phyloP scores from a whole-genome alignment of 2,329 filamentous ascomycete species.

The Penicillium corylophilum region DNA sequence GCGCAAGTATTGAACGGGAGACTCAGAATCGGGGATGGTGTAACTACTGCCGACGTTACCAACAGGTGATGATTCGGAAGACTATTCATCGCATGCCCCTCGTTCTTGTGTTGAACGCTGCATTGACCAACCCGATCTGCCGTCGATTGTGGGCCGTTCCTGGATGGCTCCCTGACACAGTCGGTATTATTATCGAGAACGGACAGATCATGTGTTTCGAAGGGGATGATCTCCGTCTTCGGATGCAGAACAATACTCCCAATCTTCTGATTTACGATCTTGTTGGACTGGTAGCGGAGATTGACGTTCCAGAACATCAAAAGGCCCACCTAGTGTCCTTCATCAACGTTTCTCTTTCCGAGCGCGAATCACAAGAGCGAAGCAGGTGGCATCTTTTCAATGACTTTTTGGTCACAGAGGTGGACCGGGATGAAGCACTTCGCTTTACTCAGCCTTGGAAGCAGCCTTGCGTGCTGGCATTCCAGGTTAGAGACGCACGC shows the following conservation, averaged over 20 bases:
- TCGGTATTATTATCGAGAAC: slow-evolving; percentile 85
- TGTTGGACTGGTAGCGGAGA: slow-evolving; percentile 84
- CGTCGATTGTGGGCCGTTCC: slow-evolving; percentile 78
- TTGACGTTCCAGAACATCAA: slow-evolving; percentile 79
- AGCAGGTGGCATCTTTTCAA: slow-evolving; percentile 96
- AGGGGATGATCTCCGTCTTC: slow-evolving; percentile 79
- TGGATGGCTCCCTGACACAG: slow-evolving; percentile 89
- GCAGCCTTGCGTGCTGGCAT: slow-evolving; percentile 80
- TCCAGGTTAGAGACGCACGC: slow-evolving; percentile 76
- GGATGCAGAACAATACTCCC: slow-evolving; percentile 74
- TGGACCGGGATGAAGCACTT: slow-evolving; percentile 78
- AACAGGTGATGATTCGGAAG: slow-evolving; percentile 80
- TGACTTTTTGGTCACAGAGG: slow-evolving; percentile 84
- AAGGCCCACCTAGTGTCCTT: slow-evolving; percentile 89
- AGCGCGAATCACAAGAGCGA: slow-evolving; percentile 50
- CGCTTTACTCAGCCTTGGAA: slow-evolving; percentile 93
- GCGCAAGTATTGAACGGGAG: slow-evolving; percentile 85
- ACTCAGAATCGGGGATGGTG: slow-evolving; percentile 92
- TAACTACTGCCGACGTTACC: slow-evolving; percentile 83
- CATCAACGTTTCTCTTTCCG: slow-evolving; percentile 68
- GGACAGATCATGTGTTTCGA: slow-evolving; percentile 96
- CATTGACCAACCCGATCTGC: slow-evolving; percentile 69
- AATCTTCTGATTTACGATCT: slow-evolving; percentile 88
- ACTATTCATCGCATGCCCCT: slow-evolving; percentile 77
- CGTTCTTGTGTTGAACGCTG: slow-evolving; percentile 83